Evolutionary conservation across 2,329 filamentous ascomycete species (phyloP).

Genomic region (Pseudogymnoascus sp.): DNA sequence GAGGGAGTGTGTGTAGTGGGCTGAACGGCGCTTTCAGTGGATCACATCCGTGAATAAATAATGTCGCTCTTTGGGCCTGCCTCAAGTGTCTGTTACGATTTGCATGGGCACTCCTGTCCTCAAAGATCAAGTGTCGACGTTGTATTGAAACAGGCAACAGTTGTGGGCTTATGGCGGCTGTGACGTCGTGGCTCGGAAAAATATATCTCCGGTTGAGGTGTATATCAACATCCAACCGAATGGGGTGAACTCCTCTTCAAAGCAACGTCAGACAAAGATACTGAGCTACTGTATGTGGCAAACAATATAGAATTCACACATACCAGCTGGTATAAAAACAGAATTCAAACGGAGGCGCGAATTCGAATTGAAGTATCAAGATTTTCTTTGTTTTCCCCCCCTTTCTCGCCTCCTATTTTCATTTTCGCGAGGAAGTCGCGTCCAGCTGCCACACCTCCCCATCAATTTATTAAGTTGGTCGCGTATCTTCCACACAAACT

Average conservation of each 20-base stretch:
- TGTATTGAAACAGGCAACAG: background rate
- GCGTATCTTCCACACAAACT: slow-evolving; percentile 1
- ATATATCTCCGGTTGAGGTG: background rate
- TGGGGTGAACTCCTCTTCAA: background rate
- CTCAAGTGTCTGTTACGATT: background rate
- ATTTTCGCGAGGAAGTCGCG: background rate
- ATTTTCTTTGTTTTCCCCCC: background rate
- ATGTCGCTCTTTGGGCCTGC: background rate
- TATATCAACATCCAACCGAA: background rate
- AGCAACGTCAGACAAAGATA: background rate
- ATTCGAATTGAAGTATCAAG: slow-evolving; percentile 1
- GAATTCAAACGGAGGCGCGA: background rate
- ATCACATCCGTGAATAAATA: background rate
- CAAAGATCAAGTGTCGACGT: background rate
- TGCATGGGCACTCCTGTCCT: background rate
- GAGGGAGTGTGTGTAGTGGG: background rate
- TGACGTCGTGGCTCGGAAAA: slow-evolving; percentile 5
- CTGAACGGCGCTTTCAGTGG: background rate
- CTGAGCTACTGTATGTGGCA: background rate
- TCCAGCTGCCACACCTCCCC: background rate
- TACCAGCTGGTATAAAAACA: background rate
- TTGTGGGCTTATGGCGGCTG: background rate
- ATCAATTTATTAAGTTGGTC: background rate
- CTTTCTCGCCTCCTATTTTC: background rate
- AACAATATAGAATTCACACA: background rate